Conservation (phyloP, 1,284 basidiomycete species). For the Leccinum pachyderme region DNA sequence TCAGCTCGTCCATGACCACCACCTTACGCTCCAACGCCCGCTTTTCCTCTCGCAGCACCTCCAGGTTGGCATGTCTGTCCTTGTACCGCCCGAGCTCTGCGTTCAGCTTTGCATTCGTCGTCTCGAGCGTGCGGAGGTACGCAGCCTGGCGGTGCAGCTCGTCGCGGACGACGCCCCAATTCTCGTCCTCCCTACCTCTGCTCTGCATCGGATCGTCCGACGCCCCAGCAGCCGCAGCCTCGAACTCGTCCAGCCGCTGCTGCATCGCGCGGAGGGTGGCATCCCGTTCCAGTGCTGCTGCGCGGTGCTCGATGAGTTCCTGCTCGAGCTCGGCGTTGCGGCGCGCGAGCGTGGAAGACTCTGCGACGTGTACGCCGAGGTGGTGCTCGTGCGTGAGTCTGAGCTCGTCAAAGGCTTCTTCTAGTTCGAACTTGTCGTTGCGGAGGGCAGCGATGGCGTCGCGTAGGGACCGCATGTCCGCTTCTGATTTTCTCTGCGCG, state of each 20-base stretch:
- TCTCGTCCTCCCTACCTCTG: conserved; percentile 42
- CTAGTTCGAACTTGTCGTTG: conserved; percentile 55
- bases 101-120: conserved; percentile 56
- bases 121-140: conserved; percentile 62
- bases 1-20: conserved; percentile 50
- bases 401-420: conserved; percentile 49
- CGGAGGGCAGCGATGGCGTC: conserved; percentile 44
- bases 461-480: conserved; percentile 49
- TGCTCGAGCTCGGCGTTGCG: conserved; percentile 45
- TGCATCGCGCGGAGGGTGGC: conserved; percentile 45
- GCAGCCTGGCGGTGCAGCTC: conserved; percentile 63
- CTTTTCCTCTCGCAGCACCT: conserved; percentile 76
- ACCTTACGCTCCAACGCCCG: conserved; percentile 60
- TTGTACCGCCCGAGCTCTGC: conserved; percentile 54
- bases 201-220: conserved; percentile 18
- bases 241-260: conserved; percentile 45
- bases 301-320: conserved; percentile 41
- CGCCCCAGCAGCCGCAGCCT: conserved; percentile 15
- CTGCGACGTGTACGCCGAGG: conserved; percentile 46
- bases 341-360: conserved; percentile 45
- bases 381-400: conserved; percentile 46
- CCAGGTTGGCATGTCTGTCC: conserved; percentile 56
- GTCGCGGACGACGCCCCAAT: conserved; percentile 54
- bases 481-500: conserved; percentile 34
- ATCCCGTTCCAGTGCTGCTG: conserved; percentile 43